Evolutionary conservation across 805 yeast genomes (phyloP).

Genomic region (Brettanomyces nanus): DNA sequence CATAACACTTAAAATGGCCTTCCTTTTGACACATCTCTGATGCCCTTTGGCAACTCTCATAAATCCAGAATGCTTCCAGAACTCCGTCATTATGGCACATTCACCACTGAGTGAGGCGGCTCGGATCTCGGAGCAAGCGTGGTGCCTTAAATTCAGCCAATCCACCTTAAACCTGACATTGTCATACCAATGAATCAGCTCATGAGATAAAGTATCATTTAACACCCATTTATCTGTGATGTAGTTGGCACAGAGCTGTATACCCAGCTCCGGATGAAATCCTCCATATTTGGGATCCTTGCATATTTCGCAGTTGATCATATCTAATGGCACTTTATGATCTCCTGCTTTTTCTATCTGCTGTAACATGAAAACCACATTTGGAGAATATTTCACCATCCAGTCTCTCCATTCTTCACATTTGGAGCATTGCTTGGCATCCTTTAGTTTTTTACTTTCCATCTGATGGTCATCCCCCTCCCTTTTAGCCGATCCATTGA

Average conservation of each 20-base stretch:
- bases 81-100: constrained; percentile 84
- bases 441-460: background rate
- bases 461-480: too few species aligned
- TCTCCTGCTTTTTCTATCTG: constrained; percentile 60
- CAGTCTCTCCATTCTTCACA: constrained; percentile 77
- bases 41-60: constrained; percentile 54
- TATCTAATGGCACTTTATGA: constrained; percentile 39
- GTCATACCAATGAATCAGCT: constrained; percentile 89
- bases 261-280: constrained; percentile 83
- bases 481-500: background rate
- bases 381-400: constrained; percentile 74
- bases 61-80: constrained; percentile 31
- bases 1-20: constrained; percentile 77
- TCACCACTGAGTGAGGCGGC: constrained; percentile 93
- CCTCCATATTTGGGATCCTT: constrained; percentile 86
- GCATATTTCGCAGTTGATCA: constrained; percentile 75
- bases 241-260: constrained; percentile 80
- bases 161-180: constrained; percentile 81
- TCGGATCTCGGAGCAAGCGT: constrained; percentile 94
- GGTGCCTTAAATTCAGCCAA: constrained; percentile 79
- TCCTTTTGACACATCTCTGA: constrained; percentile 82
- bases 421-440: constrained; percentile 41
- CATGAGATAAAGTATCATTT: constrained; percentile 90
- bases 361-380: constrained; percentile 78
- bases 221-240: constrained; percentile 65